These are phyloP conservation scores for Umbelopsis ramanniana DNA, from an alignment of 192 early-diverging fungal species.

Conservation along the genomic window DNA sequence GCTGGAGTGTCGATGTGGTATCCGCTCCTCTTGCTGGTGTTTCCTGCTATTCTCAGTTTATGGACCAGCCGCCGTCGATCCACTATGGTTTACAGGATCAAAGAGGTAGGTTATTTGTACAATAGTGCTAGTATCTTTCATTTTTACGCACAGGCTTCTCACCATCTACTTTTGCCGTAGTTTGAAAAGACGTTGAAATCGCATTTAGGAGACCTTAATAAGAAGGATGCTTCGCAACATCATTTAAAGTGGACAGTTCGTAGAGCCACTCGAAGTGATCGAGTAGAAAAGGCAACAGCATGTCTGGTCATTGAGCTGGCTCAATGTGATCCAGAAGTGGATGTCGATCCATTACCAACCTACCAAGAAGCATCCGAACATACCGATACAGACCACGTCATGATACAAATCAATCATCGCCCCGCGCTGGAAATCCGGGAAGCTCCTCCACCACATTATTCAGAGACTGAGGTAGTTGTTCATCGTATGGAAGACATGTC, in stretches of 20 bases:
- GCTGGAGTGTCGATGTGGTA: constrained; percentile 35
- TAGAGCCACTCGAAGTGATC: background rate
- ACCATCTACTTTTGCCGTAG: background rate
- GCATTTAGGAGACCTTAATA: constrained; percentile 10
- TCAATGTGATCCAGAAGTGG: background rate
- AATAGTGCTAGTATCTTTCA: background rate
- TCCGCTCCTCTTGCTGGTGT: constrained; percentile 23
- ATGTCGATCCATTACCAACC: constrained; percentile 14
- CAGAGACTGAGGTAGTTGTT: constrained; percentile 1
- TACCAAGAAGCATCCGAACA: constrained; percentile 12
- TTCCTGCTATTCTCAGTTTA: constrained; percentile 27
- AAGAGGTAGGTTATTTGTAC: background rate
- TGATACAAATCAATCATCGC: background rate
- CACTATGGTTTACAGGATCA: constrained; percentile 6
- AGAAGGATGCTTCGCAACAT: constrained; percentile 16
- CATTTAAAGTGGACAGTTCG: constrained; percentile 16
- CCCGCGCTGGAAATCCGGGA: background rate
- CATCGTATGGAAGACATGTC: background rate
- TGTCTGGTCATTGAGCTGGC: constrained; percentile 24
- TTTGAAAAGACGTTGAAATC: constrained; percentile 19
- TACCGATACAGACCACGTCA: background rate
- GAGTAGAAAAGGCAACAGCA: background rate
- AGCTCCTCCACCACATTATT: constrained; percentile 9
- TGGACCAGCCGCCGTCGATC: constrained; percentile 24
- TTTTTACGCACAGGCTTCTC: background rate